Conservation (phyloP, 2,329 filamentous ascomycete genomes). For the Xylariaceae sp. region DNA sequence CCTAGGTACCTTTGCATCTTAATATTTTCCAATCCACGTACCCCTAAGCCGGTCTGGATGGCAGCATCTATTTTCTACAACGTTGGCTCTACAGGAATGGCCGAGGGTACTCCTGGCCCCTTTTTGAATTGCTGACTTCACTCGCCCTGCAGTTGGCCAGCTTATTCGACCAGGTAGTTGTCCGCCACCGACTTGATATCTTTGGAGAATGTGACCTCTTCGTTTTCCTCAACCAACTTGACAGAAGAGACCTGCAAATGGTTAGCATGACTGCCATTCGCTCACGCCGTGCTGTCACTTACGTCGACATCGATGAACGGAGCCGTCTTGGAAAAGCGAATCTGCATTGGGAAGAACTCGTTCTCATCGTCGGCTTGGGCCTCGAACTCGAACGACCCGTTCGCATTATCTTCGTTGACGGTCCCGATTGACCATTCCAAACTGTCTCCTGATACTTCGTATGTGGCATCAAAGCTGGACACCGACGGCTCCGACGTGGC, state of each 20-base stretch:
- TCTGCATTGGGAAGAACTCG: conserved; percentile 96
- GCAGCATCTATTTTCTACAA: too few relatives aligned
- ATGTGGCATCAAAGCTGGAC: conserved; percentile 87
- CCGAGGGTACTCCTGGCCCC: too few relatives aligned
- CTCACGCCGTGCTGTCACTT: conserved; percentile 33
- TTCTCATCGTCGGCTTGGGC: conserved; percentile 79
- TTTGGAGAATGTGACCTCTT: conserved; percentile 76
- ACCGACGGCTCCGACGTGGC: conserved; percentile 76
- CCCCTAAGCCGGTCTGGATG: too few relatives aligned
- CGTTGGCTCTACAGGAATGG: too few relatives aligned
- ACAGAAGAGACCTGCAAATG: conserved; percentile 56
- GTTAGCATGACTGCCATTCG: conserved; percentile 16
- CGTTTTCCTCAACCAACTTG: conserved; percentile 63
- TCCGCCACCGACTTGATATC: conserved; percentile 72
- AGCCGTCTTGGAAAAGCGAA: conserved; percentile 76
- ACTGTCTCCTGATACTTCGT: conserved; percentile 87
- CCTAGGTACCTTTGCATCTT: too few relatives aligned
- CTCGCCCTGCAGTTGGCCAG: too few relatives aligned
- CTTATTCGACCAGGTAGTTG: conserved; percentile 67
- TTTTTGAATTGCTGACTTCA: too few relatives aligned
- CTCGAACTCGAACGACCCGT: conserved; percentile 91
- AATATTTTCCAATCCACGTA: too few relatives aligned
- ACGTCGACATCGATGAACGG: conserved; percentile 94
- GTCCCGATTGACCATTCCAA: conserved; percentile 90
- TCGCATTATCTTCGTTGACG: conserved; percentile 74